Evolutionary conservation across 2,329 filamentous ascomycete genomes (phyloP), one percentile per base, ranked within the genome.

Genomic region (Fusarium tupiense): DNA sequence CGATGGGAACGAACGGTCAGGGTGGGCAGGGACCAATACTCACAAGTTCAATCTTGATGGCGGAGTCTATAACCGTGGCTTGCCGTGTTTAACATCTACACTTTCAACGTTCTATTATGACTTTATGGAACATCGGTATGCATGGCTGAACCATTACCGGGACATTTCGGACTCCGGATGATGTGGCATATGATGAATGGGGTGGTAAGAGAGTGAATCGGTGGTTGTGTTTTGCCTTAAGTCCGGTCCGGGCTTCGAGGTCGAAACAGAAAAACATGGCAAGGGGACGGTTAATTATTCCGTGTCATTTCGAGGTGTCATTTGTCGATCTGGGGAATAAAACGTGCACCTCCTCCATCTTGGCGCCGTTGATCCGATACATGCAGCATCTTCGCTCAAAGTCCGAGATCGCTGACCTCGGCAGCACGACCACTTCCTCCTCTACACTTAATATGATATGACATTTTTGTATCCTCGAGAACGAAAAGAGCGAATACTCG

Each of bases 1-100:
- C 72, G 57, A 59, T 31, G 58, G 57, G 68, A 69, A 74, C 72
- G 67, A 74, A 74, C 72, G 58, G 72, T 63, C 68, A 61, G 49
- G 68, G 72, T 75, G 69, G 49, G 72, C 64, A 75, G 53, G 72
- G 69, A 58, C 62, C 62, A 64, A 64, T 35, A 9, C 35, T 64
- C 16, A 26, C 12, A 24, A 26, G 65, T 56, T 61, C 5, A 54
- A 37, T 20, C n/a, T 68, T 56, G 20, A 37, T 26, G 52, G 8
- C 35, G 24, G 52, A 40, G 52, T 29, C 52, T 29, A 40, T 56
- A 56, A 50, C 67, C 71, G 67, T 74, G 58, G 63, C 58, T 64
- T 61, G 54, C 67, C 71, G 71, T 47, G 35, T 53, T 58, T 26
- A 13, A 22, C 22, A 54, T 50, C 43, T 33, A 33, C 20, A 56